phyloP scores from a whole-genome alignment of 78 protist species.

The Acrasis kona region DNA sequence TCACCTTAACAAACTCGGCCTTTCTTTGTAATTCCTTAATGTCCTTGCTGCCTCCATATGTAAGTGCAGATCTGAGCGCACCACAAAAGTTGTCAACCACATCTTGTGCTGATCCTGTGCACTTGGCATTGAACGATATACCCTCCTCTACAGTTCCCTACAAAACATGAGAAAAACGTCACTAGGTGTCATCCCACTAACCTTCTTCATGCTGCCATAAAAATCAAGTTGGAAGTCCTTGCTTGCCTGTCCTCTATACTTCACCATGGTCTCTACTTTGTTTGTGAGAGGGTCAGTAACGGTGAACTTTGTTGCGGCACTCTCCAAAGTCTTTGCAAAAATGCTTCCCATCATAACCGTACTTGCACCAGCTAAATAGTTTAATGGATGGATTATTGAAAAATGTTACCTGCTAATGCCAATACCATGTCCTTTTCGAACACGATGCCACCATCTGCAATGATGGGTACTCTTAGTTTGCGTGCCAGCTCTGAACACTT shows the following conservation, averaged over 20 bases:
- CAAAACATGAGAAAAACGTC: no score
- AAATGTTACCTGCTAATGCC: conserved; percentile 86
- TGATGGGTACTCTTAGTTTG: conserved; percentile 66
- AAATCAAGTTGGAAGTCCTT: background rate
- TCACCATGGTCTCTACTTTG: background rate
- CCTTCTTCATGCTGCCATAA: conserved; percentile 1
- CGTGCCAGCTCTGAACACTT: conserved; percentile 39
- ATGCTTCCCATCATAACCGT: conserved; percentile 89
- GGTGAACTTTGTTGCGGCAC: conserved; percentile 52
- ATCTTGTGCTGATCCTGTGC: conserved; percentile 10
- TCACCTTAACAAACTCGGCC: conserved; percentile 1
- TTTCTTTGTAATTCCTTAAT: background rate
- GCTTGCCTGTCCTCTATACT: conserved; percentile 1
- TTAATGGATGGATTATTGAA: background rate
- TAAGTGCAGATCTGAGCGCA: conserved; percentile 22
- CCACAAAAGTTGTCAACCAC: conserved; percentile 7
- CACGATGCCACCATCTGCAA: conserved; percentile 93
- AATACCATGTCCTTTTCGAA: conserved; percentile 79
- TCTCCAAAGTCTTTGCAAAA: conserved; percentile 90
- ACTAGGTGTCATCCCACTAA: no score
- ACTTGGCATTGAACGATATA: background rate
- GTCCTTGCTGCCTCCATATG: conserved; percentile 22
- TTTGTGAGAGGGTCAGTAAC: background rate
- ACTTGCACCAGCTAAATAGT: conserved; percentile 79
- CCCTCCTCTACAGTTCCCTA: conserved; percentile 6